Base-by-base conservation (phyloP, 306 rosid genomes). In the Leucaena leucocephala region DNA sequence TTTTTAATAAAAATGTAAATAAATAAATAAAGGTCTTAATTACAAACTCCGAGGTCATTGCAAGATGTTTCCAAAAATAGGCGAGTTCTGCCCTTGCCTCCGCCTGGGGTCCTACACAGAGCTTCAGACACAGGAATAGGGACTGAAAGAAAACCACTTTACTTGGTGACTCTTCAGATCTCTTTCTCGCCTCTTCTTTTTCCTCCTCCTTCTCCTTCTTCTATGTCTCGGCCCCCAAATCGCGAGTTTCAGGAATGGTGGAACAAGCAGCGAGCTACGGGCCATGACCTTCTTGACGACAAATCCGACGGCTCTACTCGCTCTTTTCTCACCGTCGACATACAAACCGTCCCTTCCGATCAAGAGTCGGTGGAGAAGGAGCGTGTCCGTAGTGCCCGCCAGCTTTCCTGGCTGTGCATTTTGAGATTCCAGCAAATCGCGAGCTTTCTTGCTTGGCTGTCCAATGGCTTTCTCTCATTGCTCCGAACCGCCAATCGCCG, bases 181-280 rank as follows among this genome's bases (percentile, higher is more conserved):
- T 68, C 61, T 34, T 61, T 63, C 22, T 62, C 40, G 27, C 27
- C 45, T n/a, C n/a, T n/a, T 6, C 42, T 0, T 46, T 49, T 15
- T 12, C 44, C 55, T 17, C 52, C 61, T 27, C 39, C n/a, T 39
- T 12, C 44, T 62, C 14, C 52, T 66, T 27, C 39, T 52, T 64
- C 72, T 35, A 92, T 92, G 97, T 87, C 98, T 86, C 94, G 93
- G 54, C 63, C 92, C 33, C 92, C 88, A 1, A 94, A 94, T 85
- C 80, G 85, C 39, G 98, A 94, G 89, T 94, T 94, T 82, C 98
- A 92, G 78, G 95, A 94, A 92, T 94, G 98, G 98, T 94, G 98
- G 98, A 94, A 94, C 88, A 85, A 91, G 79, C 97, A 94, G 66
- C 83, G 97, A 65, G 91, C 89, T 5, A 87, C 36, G 48, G 70